Percentiles rank a stretch among this genome's conserved stretches.
phyloP scores from a whole-genome alignment of 116 monocot species.

The Posidonia oceanica region DNA sequence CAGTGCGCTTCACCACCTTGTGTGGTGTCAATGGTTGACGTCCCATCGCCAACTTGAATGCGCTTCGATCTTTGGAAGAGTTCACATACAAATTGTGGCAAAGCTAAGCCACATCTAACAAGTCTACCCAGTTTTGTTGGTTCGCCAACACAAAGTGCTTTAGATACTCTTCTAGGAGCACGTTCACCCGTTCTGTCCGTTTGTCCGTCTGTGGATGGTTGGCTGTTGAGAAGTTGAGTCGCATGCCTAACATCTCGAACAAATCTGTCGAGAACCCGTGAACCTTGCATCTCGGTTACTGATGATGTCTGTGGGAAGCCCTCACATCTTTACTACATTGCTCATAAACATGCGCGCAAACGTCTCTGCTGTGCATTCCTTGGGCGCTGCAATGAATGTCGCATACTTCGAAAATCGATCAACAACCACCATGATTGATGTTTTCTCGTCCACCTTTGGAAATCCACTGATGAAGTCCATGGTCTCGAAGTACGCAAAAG shows the following conservation, averaged over 20 bases:
- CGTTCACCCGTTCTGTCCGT: not conserved
- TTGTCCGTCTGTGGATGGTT: not conserved
- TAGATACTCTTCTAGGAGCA: not conserved
- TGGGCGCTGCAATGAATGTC: too few relatives aligned
- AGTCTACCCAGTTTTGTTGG: not conserved
- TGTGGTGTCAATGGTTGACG: not conserved
- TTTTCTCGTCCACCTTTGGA: too few relatives aligned
- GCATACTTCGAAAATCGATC: too few relatives aligned
- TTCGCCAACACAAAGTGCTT: not conserved
- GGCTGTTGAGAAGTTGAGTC: not conserved
- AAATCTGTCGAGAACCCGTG: not conserved
- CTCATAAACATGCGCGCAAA: too few relatives aligned
- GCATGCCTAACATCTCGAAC: not conserved
- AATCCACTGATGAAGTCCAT: too few relatives aligned
- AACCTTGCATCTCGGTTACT: too few relatives aligned
- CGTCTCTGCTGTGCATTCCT: too few relatives aligned
- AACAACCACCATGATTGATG: too few relatives aligned
- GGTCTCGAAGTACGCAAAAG: too few relatives aligned
- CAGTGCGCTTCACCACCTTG: not conserved
- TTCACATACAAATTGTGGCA: not conserved
- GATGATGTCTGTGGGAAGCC: too few relatives aligned
- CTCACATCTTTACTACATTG: too few relatives aligned
- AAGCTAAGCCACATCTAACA: not conserved
- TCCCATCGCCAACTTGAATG: not conserved
- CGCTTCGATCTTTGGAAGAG: rapidly evolving